Evolutionary conservation across 2,329 filamentous ascomycete genomes (phyloP).

Genomic region (Juglanconis oblonga): DNA sequence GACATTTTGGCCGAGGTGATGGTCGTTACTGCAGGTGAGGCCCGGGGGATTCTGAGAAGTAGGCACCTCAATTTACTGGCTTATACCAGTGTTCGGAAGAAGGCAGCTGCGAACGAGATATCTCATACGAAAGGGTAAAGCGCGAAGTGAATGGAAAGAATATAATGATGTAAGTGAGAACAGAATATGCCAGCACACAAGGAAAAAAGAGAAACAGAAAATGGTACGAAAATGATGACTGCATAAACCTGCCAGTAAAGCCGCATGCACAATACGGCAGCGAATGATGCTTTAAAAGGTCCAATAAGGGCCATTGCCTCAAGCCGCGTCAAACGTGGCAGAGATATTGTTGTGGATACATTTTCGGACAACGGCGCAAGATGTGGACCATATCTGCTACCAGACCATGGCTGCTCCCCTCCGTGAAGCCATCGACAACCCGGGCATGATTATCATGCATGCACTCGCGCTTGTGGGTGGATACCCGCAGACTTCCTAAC

Average conservation of each 20-base stretch:
- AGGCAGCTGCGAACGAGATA: background rate
- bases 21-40: background rate
- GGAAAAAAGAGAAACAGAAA: background rate
- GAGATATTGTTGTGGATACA: constrained; percentile 3
- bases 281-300: background rate
- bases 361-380: background rate
- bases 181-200: constrained; percentile 6
- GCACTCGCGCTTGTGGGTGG: background rate
- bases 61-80: background rate
- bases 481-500: background rate
- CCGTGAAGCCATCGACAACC: background rate
- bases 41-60: no score
- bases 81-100: background rate
- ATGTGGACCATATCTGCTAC: constrained; percentile 6
- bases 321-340: background rate
- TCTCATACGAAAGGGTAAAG: background rate
- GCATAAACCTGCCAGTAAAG: background rate
- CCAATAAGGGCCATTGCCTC: background rate
- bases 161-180: background rate
- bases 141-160: background rate
- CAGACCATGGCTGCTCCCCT: background rate
- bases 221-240: background rate
- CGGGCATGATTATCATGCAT: background rate
- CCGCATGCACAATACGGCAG: background rate
- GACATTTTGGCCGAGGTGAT: constrained; percentile 10